These are phyloP conservation scores for Ustulina deusta DNA, from an alignment of 2,329 filamentous ascomycete genomes.

Conservation along the genomic window DNA sequence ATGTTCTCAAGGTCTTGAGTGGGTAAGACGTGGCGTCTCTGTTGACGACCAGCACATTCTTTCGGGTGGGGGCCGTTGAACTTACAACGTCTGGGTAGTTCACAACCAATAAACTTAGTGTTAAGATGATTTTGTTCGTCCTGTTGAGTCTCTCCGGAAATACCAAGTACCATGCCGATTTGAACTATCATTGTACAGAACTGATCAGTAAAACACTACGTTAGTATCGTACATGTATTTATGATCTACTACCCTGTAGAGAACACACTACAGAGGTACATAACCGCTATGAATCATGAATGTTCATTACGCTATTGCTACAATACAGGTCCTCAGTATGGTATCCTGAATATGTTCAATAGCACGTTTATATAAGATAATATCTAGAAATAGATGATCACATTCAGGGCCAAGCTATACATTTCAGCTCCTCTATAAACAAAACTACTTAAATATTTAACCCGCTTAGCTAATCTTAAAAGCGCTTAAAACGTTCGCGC, in stretches of 20 bases:
- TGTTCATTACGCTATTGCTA: too few species aligned
- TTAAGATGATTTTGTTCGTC: not conserved
- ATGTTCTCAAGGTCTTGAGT: not conserved
- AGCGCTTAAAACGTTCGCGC: slow-evolving; percentile 1
- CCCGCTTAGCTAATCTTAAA: not conserved
- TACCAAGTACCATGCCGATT: not conserved
- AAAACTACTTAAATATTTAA: too few species aligned
- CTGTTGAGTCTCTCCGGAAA: not conserved
- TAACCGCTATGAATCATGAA: too few species aligned
- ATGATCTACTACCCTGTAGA: not conserved
- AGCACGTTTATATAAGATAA: too few species aligned
- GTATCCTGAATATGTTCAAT: not conserved
- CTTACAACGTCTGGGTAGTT: not conserved
- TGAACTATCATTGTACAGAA: not conserved
- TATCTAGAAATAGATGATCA: too few species aligned
- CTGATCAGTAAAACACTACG: not conserved
- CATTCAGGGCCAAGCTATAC: too few species aligned
- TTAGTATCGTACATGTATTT: not conserved
- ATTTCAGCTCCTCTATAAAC: not conserved
- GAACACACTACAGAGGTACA: too few species aligned
- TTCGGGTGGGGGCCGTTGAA: not conserved
- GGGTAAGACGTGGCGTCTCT: not conserved
- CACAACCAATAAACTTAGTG: not conserved
- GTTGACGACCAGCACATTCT: not conserved
- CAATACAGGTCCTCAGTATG: not conserved